A percentile compares a stretch with the other conserved stretches of the same genome.
These are phyloP conservation scores for Fragaria iinumae DNA, from an alignment of 306 rosid genomes.

Conservation along the genomic window DNA sequence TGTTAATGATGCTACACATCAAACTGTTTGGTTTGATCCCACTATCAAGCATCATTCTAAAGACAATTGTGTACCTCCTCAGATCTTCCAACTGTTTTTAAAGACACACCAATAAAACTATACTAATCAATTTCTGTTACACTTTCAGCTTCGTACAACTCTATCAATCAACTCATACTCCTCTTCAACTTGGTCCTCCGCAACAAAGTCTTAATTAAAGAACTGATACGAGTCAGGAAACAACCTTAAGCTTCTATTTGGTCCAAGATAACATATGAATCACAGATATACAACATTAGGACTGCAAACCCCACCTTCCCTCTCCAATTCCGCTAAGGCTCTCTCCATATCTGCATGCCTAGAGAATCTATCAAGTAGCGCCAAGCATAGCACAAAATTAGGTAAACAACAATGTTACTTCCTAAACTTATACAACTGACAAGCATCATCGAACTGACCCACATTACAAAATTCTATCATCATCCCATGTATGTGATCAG, in stretches of 20 bases:
- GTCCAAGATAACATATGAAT: slow-evolving; percentile 60
- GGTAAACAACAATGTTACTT: slow-evolving; percentile 58
- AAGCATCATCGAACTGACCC: slow-evolving; percentile 39
- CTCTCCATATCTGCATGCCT: slow-evolving; percentile 41
- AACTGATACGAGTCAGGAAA: slow-evolving; percentile 55
- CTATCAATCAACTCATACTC: slow-evolving; percentile 57
- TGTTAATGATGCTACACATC: slow-evolving; percentile 57
- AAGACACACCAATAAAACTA: slow-evolving; percentile 63
- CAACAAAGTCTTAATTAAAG: slow-evolving; percentile 44
- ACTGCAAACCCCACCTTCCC: slow-evolving; percentile 44
- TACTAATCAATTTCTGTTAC: slow-evolving; percentile 56
- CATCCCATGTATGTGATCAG: slow-evolving; percentile 61
- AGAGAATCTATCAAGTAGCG: slow-evolving; percentile 56
- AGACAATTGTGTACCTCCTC: slow-evolving; percentile 64
- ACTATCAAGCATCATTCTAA: slow-evolving; percentile 54
- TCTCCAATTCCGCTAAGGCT: slow-evolving; percentile 76
- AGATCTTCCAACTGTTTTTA: slow-evolving; percentile 38
- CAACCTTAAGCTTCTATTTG: slow-evolving; percentile 67
- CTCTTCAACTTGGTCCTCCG: slow-evolving; percentile 46
- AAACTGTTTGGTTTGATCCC: slow-evolving; percentile 56
- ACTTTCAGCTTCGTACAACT: slow-evolving; percentile 42
- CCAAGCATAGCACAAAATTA: slow-evolving; percentile 55
- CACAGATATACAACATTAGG: slow-evolving; percentile 66
- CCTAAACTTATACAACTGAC: slow-evolving; percentile 50
- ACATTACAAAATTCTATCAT: slow-evolving; percentile 63